Evolutionary conservation across 768 basidiomycete species (phyloP), one percentile per base, ranked within the genome.

Genomic region (Leccinum subtestaceum): DNA sequence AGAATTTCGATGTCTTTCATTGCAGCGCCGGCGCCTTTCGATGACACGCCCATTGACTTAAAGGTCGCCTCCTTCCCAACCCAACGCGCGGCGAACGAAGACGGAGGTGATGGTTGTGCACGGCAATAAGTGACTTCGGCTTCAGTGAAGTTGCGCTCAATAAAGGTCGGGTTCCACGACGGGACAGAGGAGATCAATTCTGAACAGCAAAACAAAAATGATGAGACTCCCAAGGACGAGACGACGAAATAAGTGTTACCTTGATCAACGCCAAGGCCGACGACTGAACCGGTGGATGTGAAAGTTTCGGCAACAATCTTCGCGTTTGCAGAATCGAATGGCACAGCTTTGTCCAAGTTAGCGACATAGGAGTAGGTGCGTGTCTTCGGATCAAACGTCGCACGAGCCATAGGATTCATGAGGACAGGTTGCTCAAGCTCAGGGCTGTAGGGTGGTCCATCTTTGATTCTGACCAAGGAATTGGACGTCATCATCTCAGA

Each of bases 1-100:
- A 96, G 78, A 66, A 98, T 95, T 74, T 98, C 97, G 60, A 99
- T 98, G 63, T 98, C 95, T 75, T 91, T 91, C 89, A 98, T 88
- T n/a, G 89, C 80, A 17, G 97, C 95, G 6, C 84, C 91, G 11
- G 95, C 96, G 40, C 97, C 97, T 74, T 93, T 90, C 4, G 92
- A 94, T 19, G 87, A 77, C 47, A 94, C 89, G 21, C 93, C 91
- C 1, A 99, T 82, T 5, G 94, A 91, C 78, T 98, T 98, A 87
- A 98, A 98, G 55, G 90, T 86, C 3, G 95, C 96, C 74, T 98
- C 97, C 76, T 98, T 99, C 53, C 93, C 96, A 29, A 84, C 91
- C 96, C 97, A 99, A 57, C 95, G 90, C 36, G 91, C 95, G 21
- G 97, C 96, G 70, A 97, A 95, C 2, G 96, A 98, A 8, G 97